Base-by-base conservation (phyloP, 1,284 basidiomycete species). In the Trichosporon inkin region DNA sequence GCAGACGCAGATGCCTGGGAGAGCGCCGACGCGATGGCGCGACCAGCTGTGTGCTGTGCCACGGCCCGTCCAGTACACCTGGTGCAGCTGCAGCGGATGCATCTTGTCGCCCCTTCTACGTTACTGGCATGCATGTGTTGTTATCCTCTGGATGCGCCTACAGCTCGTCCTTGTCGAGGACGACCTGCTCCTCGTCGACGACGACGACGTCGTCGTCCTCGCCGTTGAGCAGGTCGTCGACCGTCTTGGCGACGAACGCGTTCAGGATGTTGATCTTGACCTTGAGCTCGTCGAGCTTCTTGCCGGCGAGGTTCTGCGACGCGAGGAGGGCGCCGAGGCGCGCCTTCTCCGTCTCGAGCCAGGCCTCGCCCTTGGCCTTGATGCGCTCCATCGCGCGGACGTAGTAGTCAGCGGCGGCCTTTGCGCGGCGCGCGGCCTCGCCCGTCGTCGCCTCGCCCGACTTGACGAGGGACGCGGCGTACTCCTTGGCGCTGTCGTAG, bases 261-360 rank as follows among this genome's bases (percentile, higher is more conserved):
- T 81, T 77, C 57, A 96, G 84, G 67, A 96, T 85, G 80, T 98
- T 98, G 56, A 84, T 83, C 82, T 94, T 95, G 77, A 89, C 84
- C 80, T 92, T 90, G 71, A 98, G 86, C 81, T 98, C 92, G 76
- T 99, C 95, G 51, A 94, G 80, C 80, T 98, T 97, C 56, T 82
- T 79, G 0, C 84, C 82, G 19, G 80, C 82, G 40, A 97, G 80
- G 37, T 82, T 71, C 7, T 76, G 71, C 7, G 73, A 75, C 3
- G 66, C 62, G 58, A 77, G 68, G 11, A 80, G 70, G 53, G 73
- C 74, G 55, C 74, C 67, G 49, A 80, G 72, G 38, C 95, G 85
- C 71, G 84, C 86, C 49, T 84, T 80, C 81, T 99, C 95, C 81
- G 93, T 95, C 74, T 85, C 82, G 58, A 97, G 73, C 81, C 95